Conservation (phyloP, 768 basidiomycete genomes). For the Suillus cothurnatus region DNA sequence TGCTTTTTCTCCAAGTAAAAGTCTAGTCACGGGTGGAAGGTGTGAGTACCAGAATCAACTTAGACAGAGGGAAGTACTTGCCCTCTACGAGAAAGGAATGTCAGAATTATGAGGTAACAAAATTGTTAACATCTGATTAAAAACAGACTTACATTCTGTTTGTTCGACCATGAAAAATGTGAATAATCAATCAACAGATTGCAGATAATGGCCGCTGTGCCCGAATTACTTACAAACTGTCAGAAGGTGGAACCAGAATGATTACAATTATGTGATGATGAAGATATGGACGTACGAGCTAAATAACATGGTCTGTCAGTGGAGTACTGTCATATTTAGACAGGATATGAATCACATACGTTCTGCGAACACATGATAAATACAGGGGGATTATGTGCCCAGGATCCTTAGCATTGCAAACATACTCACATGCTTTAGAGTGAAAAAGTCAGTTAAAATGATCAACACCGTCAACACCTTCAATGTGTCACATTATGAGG, state of each 20-base stretch:
- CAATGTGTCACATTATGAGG: background rate
- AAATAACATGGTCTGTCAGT: background rate
- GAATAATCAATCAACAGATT: background rate
- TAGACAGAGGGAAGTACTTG: background rate
- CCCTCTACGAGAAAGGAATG: background rate
- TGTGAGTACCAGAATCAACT: background rate
- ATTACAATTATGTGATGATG: background rate
- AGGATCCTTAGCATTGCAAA: background rate
- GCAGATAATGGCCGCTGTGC: background rate
- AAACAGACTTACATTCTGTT: background rate
- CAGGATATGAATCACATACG: background rate
- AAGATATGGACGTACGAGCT: background rate
- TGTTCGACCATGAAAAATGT: background rate
- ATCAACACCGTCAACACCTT: background rate
- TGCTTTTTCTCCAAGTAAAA: accelerated
- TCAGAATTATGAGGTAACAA: background rate
- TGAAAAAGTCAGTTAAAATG: background rate
- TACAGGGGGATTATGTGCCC: too few species aligned
- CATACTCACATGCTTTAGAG: background rate
- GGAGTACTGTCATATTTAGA: background rate
- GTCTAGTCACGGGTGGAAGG: background rate
- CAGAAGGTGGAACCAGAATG: background rate
- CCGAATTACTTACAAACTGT: background rate
- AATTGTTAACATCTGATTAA: background rate
- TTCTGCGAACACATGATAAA: background rate